phyloP scores from a whole-genome alignment of 371 early-diverging fungal genomes.

The Dinochytrium kinnereticum region DNA sequence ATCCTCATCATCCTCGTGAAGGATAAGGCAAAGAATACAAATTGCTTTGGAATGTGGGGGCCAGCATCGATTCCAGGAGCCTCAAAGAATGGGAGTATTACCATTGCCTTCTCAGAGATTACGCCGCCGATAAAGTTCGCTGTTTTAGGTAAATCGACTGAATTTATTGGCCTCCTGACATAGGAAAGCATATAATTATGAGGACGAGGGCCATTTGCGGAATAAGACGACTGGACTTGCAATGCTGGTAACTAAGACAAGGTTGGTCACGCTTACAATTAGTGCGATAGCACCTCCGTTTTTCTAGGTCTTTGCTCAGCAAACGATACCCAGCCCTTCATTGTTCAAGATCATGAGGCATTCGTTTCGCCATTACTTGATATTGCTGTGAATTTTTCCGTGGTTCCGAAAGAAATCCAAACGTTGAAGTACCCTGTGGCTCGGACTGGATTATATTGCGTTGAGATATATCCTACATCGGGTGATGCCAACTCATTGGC shows the following conservation, averaged over 20 bases:
- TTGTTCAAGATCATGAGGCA: constrained; percentile 21
- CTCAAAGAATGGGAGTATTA: constrained; percentile 16
- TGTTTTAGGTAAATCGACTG: constrained; percentile 4
- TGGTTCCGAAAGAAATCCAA: constrained; percentile 14
- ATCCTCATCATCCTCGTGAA: not conserved
- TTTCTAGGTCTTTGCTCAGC: constrained; percentile 20
- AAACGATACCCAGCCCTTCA: constrained; percentile 15
- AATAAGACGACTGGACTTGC: constrained; percentile 24
- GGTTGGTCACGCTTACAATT: not conserved
- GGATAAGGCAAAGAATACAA: not conserved
- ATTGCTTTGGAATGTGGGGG: constrained; percentile 22
- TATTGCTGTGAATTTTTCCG: constrained; percentile 10
- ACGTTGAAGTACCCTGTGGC: constrained; percentile 57
- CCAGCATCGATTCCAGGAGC: constrained; percentile 1
- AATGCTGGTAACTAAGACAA: constrained; percentile 11
- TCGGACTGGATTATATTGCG: constrained; percentile 76
- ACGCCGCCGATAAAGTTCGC: constrained; percentile 4
- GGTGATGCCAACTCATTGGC: constrained; percentile 21
- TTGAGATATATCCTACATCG: constrained; percentile 36
- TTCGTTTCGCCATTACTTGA: constrained; percentile 22
- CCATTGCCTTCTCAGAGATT: constrained; percentile 7
- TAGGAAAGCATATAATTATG: constrained; percentile 24
- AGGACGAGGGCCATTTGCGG: constrained; percentile 27
- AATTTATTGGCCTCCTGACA: not conserved
- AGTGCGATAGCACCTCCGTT: constrained; percentile 21